These are phyloP conservation scores for Erythrophleum fordii DNA, from an alignment of 306 rosid species.

Conservation along the genomic window DNA sequence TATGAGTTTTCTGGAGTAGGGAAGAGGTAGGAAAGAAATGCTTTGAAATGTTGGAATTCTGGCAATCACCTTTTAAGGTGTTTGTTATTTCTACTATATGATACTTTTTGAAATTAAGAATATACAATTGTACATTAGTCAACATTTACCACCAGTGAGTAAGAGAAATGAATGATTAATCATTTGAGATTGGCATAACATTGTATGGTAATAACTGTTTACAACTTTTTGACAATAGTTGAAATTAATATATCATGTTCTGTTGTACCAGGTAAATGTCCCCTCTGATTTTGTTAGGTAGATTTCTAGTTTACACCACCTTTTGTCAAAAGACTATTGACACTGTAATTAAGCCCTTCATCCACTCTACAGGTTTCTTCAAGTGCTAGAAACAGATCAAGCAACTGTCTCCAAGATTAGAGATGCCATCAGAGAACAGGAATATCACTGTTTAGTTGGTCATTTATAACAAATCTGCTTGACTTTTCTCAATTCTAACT, in stretches of 20 bases:
- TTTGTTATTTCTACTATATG: conserved; percentile 6
- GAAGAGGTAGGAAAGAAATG: conserved; percentile 10
- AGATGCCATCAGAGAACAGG: conserved; percentile 81
- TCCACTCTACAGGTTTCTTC: conserved; percentile 78
- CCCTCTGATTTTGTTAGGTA: conserved; percentile 10
- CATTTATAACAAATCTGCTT: conserved; percentile 94
- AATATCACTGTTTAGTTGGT: conserved; percentile 93
- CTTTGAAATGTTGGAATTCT: conserved; percentile 26
- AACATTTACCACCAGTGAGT: neutral
- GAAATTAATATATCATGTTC: neutral
- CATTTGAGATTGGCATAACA: neutral
- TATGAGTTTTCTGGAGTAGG: neutral
- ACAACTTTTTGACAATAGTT: neutral
- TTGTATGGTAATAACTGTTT: conserved; percentile 10
- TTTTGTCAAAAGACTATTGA: conserved; percentile 6
- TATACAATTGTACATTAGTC: neutral
- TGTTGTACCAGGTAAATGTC: conserved; percentile 12
- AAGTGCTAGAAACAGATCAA: conserved; percentile 90
- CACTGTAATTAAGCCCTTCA: conserved; percentile 30
- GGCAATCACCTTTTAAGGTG: conserved; percentile 1
- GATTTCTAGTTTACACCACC: conserved; percentile 14
- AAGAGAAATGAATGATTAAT: neutral
- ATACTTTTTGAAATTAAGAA: conserved; percentile 17
- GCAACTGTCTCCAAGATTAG: conserved; percentile 69
- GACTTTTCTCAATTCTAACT: no score